Base-by-base conservation (phyloP, 768 basidiomycete species). In the Serendipita indica region DNA sequence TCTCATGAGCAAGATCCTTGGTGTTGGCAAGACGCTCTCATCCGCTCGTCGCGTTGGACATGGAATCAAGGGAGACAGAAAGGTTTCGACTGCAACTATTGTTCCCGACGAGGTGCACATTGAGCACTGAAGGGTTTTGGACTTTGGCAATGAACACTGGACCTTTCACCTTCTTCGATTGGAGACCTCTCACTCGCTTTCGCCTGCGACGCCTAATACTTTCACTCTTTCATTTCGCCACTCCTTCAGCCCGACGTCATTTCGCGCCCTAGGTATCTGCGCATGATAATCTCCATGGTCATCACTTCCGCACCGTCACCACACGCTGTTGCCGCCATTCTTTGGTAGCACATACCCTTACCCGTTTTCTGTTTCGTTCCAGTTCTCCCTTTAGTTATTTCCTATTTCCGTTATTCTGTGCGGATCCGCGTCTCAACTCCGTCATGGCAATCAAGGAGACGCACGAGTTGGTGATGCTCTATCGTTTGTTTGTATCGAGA, bases 51-150 rank as follows among this genome's bases (percentile, higher is more conserved):
- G 41, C 16, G 41, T 43, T 4, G 41, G 41, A 7, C 41, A 43
- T n/a, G 41, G 41, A 4, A n/a, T 43, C 41, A 43, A 43, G 16
- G 41, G 7, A 43, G 41, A 43, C 18, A n/a, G 41, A n/a, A 43
- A 43, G 41, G 41, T 43, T 43, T 43, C 41, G 7, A 43, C 41
- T 43, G 41, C 41, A n/a, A 43, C 41, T 6, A 43, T 43, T n/a
- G 41, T 43, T 7, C 41, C 41, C 41, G 41, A 43, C 5, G 18
- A 25, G 18, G 41, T 43, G 7, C 41, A 43, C 7, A n/a, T 6
- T 25, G 41, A 43, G 5, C 41, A 43, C 16, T 43, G 16, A 43
- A 25, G 18, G 41, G 35, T 18, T 43, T 4, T n/a, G 41, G 18
- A 6, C 16, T 25, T n/a, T n/a, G 5, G 41, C 16, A 43, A 43